A percentile compares a stretch with the other conserved stretches of the same genome.
Evolutionary conservation across 805 yeast genomes (phyloP).

Genomic region (Wickerhamiella allomyrinae): DNA sequence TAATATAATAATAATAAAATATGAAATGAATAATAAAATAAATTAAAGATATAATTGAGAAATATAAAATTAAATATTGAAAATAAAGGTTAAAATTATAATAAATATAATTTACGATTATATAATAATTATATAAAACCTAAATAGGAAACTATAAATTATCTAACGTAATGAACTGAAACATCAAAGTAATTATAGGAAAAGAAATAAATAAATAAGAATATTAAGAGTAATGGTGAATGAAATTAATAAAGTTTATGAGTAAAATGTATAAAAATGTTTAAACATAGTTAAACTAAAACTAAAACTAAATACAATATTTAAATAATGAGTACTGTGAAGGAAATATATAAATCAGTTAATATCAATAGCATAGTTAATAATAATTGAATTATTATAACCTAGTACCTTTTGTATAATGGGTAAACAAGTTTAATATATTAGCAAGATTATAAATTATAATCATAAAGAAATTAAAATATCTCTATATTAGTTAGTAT

Average conservation of each 20-base stretch:
- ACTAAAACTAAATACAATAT: slow-evolving; percentile 13
- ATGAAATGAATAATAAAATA: slow-evolving; percentile 5
- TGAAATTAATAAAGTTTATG: slow-evolving; percentile 10
- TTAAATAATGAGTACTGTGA: slow-evolving; percentile 2
- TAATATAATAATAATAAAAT: background rate
- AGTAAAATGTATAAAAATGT: slow-evolving; percentile 8
- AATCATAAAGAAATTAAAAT: slow-evolving; percentile 3
- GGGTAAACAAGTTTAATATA: slow-evolving; percentile 3
- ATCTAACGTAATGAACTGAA: slow-evolving; percentile 16
- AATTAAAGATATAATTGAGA: slow-evolving; percentile 3
- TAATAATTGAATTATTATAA: background rate
- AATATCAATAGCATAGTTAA: slow-evolving; percentile 3
- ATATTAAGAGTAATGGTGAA: slow-evolving; percentile 16
- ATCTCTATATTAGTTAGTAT: background rate
- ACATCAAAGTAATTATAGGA: slow-evolving; percentile 18
- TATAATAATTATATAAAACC: slow-evolving; percentile 1
- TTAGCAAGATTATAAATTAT: slow-evolving; percentile 2
- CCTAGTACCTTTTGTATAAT: background rate
- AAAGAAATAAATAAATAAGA: slow-evolving; percentile 12
- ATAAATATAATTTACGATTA: background rate
- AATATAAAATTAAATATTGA: slow-evolving; percentile 1
- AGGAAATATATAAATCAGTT: slow-evolving; percentile 6
- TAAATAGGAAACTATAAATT: slow-evolving; percentile 8
- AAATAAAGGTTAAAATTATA: slow-evolving; percentile 1
- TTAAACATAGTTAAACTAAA: slow-evolving; percentile 11